Evolutionary conservation across 108 stramenopile genomes (phyloP).

Genomic region (Pseudonitzschia multiseries): DNA sequence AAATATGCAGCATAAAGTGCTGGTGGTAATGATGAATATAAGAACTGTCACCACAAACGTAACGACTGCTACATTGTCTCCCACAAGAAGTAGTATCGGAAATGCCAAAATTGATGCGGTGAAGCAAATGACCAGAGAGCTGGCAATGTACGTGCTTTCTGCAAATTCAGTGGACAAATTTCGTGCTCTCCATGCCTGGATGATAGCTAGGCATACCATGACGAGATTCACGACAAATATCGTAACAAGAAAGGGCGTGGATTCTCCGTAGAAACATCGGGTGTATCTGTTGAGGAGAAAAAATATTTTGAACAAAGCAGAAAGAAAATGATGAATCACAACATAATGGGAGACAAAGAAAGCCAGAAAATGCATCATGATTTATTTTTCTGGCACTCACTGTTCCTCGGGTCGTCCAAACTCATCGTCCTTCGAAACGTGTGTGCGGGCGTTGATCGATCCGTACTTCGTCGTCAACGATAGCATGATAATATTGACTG

Average conservation of each 20-base stretch:
- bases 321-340: not conserved
- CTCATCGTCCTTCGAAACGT: constrained; percentile 9
- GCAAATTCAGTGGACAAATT: constrained; percentile 50
- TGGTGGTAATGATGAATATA: not conserved
- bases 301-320: not conserved
- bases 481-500: constrained; percentile 40
- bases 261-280: constrained; percentile 34
- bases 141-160: constrained; percentile 47
- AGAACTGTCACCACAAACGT: constrained; percentile 14
- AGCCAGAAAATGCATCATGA: not conserved
- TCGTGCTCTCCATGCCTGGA: constrained; percentile 53
- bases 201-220: constrained; percentile 24
- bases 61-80: constrained; percentile 26
- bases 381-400: not conserved
- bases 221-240: constrained; percentile 26
- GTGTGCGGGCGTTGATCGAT: constrained; percentile 15
- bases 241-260: constrained; percentile 26
- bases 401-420: constrained; percentile 19
- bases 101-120: constrained; percentile 35
- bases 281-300: not conserved
- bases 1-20: constrained; percentile 1
- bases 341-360: not conserved
- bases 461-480: constrained; percentile 36
- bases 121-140: constrained; percentile 27
- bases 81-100: constrained; percentile 43